These are phyloP conservation scores for Lobosporangium transversale DNA, from an alignment of 192 early-diverging fungal genomes.

Conservation along the genomic window DNA sequence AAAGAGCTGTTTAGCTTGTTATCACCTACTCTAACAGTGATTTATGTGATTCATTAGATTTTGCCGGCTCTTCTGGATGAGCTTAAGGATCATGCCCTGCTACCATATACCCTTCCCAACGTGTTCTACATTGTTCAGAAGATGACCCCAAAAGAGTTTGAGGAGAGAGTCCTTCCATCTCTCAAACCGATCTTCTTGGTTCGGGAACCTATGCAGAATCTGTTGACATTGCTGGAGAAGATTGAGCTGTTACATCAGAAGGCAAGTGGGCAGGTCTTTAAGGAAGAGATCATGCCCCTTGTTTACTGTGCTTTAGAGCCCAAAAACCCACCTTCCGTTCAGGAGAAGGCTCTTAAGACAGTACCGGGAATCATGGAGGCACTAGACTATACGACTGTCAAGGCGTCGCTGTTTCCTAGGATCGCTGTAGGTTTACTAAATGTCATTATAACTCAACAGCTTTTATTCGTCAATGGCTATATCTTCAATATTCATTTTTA, in stretches of 20 bases:
- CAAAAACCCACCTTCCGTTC: slow-evolving; percentile 61
- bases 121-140: slow-evolving; percentile 77
- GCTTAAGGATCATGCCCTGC: slow-evolving; percentile 76
- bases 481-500: too few species aligned
- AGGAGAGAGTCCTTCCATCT: slow-evolving; percentile 64
- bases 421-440: slow-evolving; percentile 63
- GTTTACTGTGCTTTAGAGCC: slow-evolving; percentile 73
- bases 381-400: slow-evolving; percentile 71
- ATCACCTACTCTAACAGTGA: too few species aligned
- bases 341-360: slow-evolving; percentile 74
- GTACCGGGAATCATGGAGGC: slow-evolving; percentile 64
- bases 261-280: slow-evolving; percentile 66
- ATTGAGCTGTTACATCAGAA: slow-evolving; percentile 75
- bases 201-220: slow-evolving; percentile 73
- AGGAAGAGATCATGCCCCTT: slow-evolving; percentile 80
- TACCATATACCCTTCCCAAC: slow-evolving; percentile 79
- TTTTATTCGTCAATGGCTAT: too few species aligned
- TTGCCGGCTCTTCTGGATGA: slow-evolving; percentile 75
- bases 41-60: too few species aligned
- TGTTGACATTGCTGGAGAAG: slow-evolving; percentile 72
- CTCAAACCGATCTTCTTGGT: slow-evolving; percentile 70
- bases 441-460: too few species aligned
- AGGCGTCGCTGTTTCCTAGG: slow-evolving; percentile 73
- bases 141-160: slow-evolving; percentile 70
- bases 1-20: too few species aligned